Base-by-base conservation (phyloP, 2,329 filamentous ascomycete species). In the Chaetomium globosum region DNA sequence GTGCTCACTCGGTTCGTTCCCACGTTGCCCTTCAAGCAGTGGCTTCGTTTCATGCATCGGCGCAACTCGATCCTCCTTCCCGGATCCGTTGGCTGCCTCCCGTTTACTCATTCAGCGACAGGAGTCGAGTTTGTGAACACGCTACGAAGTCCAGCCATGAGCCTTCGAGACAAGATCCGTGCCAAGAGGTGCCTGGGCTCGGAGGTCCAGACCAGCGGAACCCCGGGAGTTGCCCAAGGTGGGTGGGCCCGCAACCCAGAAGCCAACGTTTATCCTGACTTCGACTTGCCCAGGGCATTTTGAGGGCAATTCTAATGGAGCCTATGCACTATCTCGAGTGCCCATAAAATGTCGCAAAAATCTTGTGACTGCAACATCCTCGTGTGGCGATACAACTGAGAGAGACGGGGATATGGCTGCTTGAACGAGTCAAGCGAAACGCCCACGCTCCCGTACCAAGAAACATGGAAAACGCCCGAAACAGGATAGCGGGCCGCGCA, bases 71-170 rank as follows among this genome's bases (percentile, higher is more conserved):
- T 46, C 16, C 19, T 26, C 21, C 16, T 53, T 13, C 31, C 36
- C 52, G 62, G 30, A 39, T 48, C 55, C 51, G 65, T 65, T 48
- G 67, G 67, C 67, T 65, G 65, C 65, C 67, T 68, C 62, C 30
- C 49, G 48, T 28, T 31, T 52, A 23, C 12, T 28, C n/a, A 26
- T 21, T 30, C 12, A 19, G 33, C 43, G 16, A 28, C 43, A 51
- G 33, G 36, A 59, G 52, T n/a, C 33, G 39, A 21, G 46, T 21
- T 33, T 46, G 16, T 19, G 28, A 49, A 23, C n/a, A 43, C 33
- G 26, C 33, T 54, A 13, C 30, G n/a, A n/a, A n/a, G n/a, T n/a
- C n/a, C n/a, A 10, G 21, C 21, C 53, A 36, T 36, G 43, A 16
- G n/a, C 43, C 43, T 48, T 7, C 43, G 21, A 12, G 21, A 12